Base-by-base conservation (phyloP, 2,329 filamentous ascomycete species). In the Arthrobotrys musiformis region DNA sequence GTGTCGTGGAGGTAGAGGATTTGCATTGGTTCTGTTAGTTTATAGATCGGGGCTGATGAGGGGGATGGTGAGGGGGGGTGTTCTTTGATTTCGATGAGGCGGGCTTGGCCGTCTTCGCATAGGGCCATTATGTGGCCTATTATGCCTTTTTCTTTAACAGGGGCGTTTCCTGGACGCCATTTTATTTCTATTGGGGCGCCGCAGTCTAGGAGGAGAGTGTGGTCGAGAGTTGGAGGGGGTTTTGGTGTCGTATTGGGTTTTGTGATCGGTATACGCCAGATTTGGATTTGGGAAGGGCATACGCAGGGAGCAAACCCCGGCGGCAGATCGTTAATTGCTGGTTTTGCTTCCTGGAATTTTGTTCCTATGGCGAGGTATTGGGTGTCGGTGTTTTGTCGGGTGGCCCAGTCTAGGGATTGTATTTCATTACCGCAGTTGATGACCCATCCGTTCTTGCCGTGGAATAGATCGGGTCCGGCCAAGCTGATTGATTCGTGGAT, bases 111-210 rank as follows among this genome's bases (percentile, higher is more conserved):
- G 79, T 88, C 86, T 19, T 82, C 84, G 82, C 85, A 87, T 2
- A 87, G 81, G 6, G 83, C 84, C 1, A 85, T 85, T 4, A 88
- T 82, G 2, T 87, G 81, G 0, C 86, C 86, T 15, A 87, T 81
- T n/a, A 79, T 56, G 44, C 68, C 66, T 42, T 79, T 78, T n/a
- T 70, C 72, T 28, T 79, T 56, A 22, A 76, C 50, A 22, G 79
- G 52, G 19, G 80, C 69, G 2, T 79, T 74, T 8, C 85, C 80
- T 5, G 85, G 86, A 80, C 85, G 86, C 86, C 86, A 88, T 77
- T 85, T 84, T n/a, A 87, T 80, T 5, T 82, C 79, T 66, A 83
- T 85, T 2, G 85, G 81, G 17, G 83, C 82, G 8, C 86, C 86
- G 84, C 86, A 87, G 33, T 85, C 83, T 4, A 84, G 84, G 70